A percentile compares a stretch with the other conserved stretches of the same genome.
These are phyloP conservation scores for Sarcocystis neurona DNA, from an alignment of 169 alveolate genomes.

Conservation along the genomic window DNA sequence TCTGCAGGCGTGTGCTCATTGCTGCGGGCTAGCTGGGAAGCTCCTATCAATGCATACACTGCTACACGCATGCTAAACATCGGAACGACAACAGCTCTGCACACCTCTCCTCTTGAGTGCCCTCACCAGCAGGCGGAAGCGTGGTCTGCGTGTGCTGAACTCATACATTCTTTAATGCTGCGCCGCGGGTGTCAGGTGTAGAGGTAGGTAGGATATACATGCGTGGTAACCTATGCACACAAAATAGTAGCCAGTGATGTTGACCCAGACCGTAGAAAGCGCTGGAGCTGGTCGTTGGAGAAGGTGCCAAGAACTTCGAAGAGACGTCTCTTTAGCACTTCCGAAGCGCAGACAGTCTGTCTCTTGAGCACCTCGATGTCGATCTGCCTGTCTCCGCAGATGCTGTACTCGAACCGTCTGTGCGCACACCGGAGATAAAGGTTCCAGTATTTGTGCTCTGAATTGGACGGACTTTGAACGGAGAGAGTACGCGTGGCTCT, in stretches of 20 bases:
- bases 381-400: slow-evolving; percentile 89
- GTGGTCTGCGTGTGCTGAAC: too few species aligned
- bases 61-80: too few species aligned
- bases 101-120: too few species aligned
- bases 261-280: slow-evolving; percentile 81
- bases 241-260: not conserved
- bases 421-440: not conserved
- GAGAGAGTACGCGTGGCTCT: not conserved
- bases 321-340: slow-evolving; percentile 79
- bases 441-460: not conserved
- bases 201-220: not conserved
- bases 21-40: too few species aligned
- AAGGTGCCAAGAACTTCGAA: slow-evolving; percentile 84
- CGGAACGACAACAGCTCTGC: too few species aligned
- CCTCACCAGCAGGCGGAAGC: too few species aligned
- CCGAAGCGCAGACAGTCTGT: slow-evolving; percentile 84
- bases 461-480: not conserved
- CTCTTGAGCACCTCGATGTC: slow-evolving; percentile 81
- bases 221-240: not conserved
- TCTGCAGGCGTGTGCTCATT: too few species aligned
- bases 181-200: not conserved
- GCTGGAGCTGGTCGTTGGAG: slow-evolving; percentile 84
- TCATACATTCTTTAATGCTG: not conserved
- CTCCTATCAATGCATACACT: too few species aligned
- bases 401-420: slow-evolving; percentile 82